Conservation (phyloP, 2,329 filamentous ascomycete genomes). For the Phaeophleospora eucalypticola region DNA sequence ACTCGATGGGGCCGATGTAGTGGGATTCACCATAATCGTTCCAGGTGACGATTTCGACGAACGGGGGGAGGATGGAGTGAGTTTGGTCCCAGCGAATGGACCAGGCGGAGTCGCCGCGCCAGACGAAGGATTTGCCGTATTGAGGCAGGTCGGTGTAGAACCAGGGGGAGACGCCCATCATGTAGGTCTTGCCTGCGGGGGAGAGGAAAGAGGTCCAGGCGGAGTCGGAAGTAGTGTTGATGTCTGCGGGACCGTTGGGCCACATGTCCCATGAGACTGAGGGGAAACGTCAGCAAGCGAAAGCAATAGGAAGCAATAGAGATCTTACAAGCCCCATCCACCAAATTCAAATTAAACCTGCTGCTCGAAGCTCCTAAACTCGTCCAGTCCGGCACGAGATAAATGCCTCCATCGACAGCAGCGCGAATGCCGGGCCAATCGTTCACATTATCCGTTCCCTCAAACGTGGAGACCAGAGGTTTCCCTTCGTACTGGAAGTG, state of each 20-base stretch:
- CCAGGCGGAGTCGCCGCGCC: constrained; percentile 57
- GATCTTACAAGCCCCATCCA: constrained; percentile 39
- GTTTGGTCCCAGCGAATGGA: constrained; percentile 56
- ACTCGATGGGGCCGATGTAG: constrained; percentile 43
- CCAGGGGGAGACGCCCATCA: constrained; percentile 49
- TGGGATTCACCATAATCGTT: constrained; percentile 60
- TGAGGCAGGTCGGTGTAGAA: constrained; percentile 55
- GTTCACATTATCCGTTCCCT: constrained; percentile 23
- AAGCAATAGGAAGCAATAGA: neutral
- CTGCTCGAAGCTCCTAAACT: constrained; percentile 34
- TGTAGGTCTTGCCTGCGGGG: constrained; percentile 45
- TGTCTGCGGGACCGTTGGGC: constrained; percentile 49
- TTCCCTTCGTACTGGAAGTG: constrained; percentile 50
- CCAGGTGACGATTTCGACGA: constrained; percentile 56
- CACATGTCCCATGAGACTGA: constrained; percentile 49
- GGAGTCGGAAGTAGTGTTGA: constrained; percentile 42
- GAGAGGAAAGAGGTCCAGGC: constrained; percentile 32
- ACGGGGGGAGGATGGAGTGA: constrained; percentile 48
- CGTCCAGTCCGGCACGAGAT: constrained; percentile 48
- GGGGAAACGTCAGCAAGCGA: neutral
- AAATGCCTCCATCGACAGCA: constrained; percentile 26
- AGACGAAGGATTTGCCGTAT: constrained; percentile 60
- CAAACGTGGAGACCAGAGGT: constrained; percentile 53
- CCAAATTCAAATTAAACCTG: constrained; percentile 8
- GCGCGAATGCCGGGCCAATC: constrained; percentile 31